These are phyloP conservation scores for Carex littledalei DNA, from an alignment of 176 grass and related monocot genomes.

Conservation along the genomic window DNA sequence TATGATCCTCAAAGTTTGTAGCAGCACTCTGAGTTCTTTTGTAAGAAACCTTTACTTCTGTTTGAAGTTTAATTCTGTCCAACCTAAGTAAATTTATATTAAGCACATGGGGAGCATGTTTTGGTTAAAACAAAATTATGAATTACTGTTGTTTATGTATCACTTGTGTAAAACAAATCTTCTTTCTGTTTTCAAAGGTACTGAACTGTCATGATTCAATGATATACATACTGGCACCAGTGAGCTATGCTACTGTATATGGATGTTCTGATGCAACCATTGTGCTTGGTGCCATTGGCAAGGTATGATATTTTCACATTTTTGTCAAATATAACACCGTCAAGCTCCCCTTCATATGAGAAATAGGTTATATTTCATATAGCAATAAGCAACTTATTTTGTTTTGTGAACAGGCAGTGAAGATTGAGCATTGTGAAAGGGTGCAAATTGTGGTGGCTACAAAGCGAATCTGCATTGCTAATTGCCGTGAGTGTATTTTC, in stretches of 20 bases:
- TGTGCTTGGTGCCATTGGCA: slow-evolving; percentile 88
- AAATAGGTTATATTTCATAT: not conserved
- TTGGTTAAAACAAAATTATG: not conserved
- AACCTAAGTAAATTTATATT: not conserved
- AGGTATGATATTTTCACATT: slow-evolving; percentile 39
- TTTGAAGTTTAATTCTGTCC: not conserved
- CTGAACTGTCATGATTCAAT: slow-evolving; percentile 96
- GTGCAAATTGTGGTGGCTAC: slow-evolving; percentile 89
- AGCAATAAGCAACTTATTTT: not conserved
- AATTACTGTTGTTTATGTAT: not conserved
- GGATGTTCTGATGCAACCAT: slow-evolving; percentile 94
- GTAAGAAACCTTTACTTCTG: not conserved
- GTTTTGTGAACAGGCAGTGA: slow-evolving; percentile 58
- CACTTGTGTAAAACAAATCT: not conserved
- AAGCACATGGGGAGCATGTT: not conserved
- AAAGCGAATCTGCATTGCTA: slow-evolving; percentile 86
- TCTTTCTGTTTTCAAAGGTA: slow-evolving; percentile 42
- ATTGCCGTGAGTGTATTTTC: slow-evolving; percentile 92
- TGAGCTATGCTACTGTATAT: slow-evolving; percentile 92
- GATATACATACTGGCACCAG: slow-evolving; percentile 92
- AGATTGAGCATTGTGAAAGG: slow-evolving; percentile 98
- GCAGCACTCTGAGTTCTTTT: not conserved
- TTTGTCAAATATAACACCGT: not conserved
- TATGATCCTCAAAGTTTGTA: not conserved
- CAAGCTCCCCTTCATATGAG: not conserved